phyloP scores from a whole-genome alignment of 345 rosid genomes.

The Mangifera indica region DNA sequence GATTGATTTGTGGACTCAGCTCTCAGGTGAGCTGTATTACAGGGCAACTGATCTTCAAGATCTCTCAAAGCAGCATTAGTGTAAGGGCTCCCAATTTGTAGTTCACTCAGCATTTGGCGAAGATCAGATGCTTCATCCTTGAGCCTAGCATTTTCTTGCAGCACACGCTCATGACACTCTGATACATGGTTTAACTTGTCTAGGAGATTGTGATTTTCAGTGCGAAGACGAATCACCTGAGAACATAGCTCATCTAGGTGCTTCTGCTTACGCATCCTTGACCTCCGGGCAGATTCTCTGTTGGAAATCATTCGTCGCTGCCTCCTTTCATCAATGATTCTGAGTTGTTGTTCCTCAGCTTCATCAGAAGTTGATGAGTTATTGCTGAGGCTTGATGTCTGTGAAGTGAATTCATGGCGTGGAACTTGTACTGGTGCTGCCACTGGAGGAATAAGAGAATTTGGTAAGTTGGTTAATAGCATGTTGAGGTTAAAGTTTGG shows the following conservation, averaged over 20 bases:
- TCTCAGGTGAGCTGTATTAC: conserved; percentile 44
- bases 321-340: conserved; percentile 79
- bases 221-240: conserved; percentile 70
- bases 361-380: conserved; percentile 85
- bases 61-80: conserved; percentile 41
- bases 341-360: conserved; percentile 59
- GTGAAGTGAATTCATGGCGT: conserved; percentile 35
- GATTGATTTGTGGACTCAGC: conserved; percentile 40
- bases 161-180: conserved; percentile 55
- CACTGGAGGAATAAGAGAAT: conserved; percentile 29
- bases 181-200: conserved; percentile 68
- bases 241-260: conserved; percentile 96
- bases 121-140: conserved; percentile 81
- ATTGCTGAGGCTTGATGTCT: conserved; percentile 56
- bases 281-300: conserved; percentile 94
- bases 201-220: conserved; percentile 64
- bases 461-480: conserved; percentile 35
- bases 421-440: not conserved
- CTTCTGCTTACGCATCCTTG: conserved; percentile 93
- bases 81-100: conserved; percentile 50
- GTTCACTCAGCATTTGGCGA: conserved; percentile 58
- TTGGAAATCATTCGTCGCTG: conserved; percentile 93
- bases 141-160: conserved; percentile 74
- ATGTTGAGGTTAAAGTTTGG: conserved; percentile 49
- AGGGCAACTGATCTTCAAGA: conserved; percentile 45